These are phyloP conservation scores for Populus trichocarpa DNA, from an alignment of 441 rosid genomes.

Conservation along the genomic window DNA sequence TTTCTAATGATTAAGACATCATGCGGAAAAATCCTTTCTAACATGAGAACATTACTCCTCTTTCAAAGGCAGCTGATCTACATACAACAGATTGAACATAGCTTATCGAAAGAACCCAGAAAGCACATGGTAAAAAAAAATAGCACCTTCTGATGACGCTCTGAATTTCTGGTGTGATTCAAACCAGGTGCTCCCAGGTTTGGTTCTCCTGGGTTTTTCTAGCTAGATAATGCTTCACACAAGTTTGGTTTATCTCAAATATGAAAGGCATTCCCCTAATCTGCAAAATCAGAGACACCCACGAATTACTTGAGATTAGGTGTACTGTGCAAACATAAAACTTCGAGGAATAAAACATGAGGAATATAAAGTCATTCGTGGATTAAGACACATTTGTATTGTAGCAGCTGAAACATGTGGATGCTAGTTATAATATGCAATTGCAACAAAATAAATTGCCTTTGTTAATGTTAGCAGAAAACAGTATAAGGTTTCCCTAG, in stretches of 20 bases:
- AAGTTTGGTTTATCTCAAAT: conserved; percentile 62
- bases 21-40: conserved; percentile 6
- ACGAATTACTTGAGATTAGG: not conserved
- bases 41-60: not conserved
- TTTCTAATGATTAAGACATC: not conserved
- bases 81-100: conserved; percentile 4
- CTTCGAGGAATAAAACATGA: conserved; percentile 1
- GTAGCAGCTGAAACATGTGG: not conserved
- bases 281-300: conserved; percentile 40
- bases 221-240: conserved; percentile 49
- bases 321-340: not conserved
- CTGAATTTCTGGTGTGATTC: conserved; percentile 5
- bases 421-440: not conserved
- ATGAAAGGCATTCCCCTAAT: conserved; percentile 73
- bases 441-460: not conserved
- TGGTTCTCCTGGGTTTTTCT: conserved; percentile 13
- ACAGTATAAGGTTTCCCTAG: not conserved
- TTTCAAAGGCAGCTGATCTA: not conserved
- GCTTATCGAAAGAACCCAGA: conserved; percentile 23
- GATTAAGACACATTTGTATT: not conserved
- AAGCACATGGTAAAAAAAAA: conserved; percentile 22
- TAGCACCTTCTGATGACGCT: conserved; percentile 21
- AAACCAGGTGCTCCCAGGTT: conserved; percentile 15
- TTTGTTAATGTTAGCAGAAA: not conserved
- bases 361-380: not conserved